Evolutionary conservation across 371 early-diverging fungal species (phyloP).

Genomic region (Funneliformis caledonium): DNA sequence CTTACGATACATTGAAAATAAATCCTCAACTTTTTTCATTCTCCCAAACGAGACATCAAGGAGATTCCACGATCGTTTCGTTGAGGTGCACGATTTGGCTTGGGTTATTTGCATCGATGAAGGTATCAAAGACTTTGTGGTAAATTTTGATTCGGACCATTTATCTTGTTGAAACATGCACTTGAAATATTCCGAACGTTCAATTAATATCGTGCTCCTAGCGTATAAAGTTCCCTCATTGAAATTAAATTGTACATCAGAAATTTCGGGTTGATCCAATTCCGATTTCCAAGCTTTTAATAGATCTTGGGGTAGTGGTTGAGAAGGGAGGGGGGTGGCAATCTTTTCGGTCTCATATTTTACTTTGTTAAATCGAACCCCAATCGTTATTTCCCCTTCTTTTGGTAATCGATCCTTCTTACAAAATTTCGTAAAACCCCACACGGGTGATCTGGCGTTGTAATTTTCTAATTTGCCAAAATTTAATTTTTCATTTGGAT

Average conservation of each 20-base stretch:
- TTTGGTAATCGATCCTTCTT: not conserved
- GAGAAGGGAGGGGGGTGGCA: not conserved
- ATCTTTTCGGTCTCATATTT: not conserved
- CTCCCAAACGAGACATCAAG: not conserved
- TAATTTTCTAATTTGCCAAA: constrained; percentile 25
- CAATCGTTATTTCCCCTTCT: constrained; percentile 19
- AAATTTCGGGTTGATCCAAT: constrained; percentile 1
- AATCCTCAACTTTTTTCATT: not conserved
- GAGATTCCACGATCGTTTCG: not conserved
- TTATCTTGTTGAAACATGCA: constrained; percentile 9
- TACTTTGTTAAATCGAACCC: constrained; percentile 16
- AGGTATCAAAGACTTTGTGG: not conserved
- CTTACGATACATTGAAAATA: not conserved
- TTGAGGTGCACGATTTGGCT: not conserved
- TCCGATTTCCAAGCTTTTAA: constrained; percentile 2
- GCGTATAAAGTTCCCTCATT: not conserved
- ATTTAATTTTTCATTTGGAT: not conserved
- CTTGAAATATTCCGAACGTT: constrained; percentile 18
- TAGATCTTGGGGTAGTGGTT: constrained; percentile 1
- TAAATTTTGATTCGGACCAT: constrained; percentile 27
- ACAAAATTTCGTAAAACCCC: constrained; percentile 13
- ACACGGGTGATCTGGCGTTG: not conserved
- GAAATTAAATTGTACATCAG: constrained; percentile 19
- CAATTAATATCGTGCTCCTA: not conserved
- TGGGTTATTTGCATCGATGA: not conserved